These are phyloP conservation scores for Incumbomyces lentus DNA, from an alignment of 2,329 filamentous ascomycete genomes.

Conservation along the genomic window DNA sequence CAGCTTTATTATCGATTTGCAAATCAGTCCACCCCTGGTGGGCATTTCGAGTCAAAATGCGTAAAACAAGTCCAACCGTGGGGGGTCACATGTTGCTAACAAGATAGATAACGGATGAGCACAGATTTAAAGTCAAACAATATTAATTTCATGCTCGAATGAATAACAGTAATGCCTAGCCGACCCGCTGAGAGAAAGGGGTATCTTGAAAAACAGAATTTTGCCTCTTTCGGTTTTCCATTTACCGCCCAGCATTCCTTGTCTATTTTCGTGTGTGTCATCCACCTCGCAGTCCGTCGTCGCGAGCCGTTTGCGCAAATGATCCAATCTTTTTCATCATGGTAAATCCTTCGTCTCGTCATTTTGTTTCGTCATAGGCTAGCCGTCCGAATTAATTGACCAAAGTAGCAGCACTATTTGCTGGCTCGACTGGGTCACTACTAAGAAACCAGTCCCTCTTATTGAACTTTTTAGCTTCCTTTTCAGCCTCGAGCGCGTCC, in stretches of 20 bases:
- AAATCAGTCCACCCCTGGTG: too few relatives aligned
- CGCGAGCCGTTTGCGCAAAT: background rate
- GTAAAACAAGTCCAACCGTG: too few relatives aligned
- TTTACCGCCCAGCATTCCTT: background rate
- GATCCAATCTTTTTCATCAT: background rate
- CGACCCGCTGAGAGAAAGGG: background rate
- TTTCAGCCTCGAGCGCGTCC: constrained; percentile 50
- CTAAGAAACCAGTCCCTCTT: constrained; percentile 21
- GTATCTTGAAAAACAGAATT: constrained; percentile 3
- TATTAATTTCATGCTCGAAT: too few relatives aligned
- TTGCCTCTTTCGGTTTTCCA: background rate
- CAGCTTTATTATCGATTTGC: too few relatives aligned
- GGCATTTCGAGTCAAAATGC: too few relatives aligned
- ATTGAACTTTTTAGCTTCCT: constrained; percentile 20
- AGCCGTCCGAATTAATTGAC: background rate
- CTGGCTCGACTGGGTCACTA: constrained; percentile 19
- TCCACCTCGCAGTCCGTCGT: background rate
- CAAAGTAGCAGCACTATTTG: background rate
- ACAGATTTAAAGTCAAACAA: too few relatives aligned
- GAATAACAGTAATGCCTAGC: too few relatives aligned
- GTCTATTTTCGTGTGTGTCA: background rate
- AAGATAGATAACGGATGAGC: too few relatives aligned
- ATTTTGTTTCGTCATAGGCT: background rate
- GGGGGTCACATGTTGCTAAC: too few relatives aligned
- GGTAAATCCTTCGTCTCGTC: background rate